Percentiles rank a stretch among this genome's conserved stretches.
Conservation (phyloP, 345 rosid species). For the Sapria himalayana region DNA sequence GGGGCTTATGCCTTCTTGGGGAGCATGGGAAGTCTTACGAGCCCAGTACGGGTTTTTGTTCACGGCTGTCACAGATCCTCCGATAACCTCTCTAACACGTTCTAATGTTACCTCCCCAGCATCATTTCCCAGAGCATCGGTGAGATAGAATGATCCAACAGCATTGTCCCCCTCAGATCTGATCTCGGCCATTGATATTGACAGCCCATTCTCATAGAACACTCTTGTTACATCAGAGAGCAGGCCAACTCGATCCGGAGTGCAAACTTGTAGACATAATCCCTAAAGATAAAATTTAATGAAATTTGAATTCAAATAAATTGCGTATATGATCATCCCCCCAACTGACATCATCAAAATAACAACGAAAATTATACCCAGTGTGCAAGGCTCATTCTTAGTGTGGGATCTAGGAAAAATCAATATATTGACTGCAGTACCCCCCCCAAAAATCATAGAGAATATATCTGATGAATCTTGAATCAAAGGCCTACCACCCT, state of each 20-base stretch:
- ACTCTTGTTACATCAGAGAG: slow-evolving; percentile 43
- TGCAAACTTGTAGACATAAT: slow-evolving; percentile 34
- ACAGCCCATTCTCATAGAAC: slow-evolving; percentile 53
- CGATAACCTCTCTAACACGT: slow-evolving; percentile 35
- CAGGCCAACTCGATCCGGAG: slow-evolving; percentile 35
- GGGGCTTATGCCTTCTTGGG: slow-evolving; percentile 12
- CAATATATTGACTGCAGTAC: no score
- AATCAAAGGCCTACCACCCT: no score
- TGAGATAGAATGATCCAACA: slow-evolving; percentile 49
- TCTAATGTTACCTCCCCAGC: slow-evolving; percentile 19
- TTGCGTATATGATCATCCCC: no score
- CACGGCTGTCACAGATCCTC: slow-evolving; percentile 27
- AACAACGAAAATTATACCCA: no score
- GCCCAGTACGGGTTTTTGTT: slow-evolving; percentile 20
- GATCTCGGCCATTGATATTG: slow-evolving; percentile 43
- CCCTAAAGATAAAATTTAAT: slow-evolving; percentile 19
- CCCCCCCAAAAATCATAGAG: no score
- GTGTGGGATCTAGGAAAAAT: no score
- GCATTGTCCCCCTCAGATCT: slow-evolving; percentile 34
- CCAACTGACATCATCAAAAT: no score
- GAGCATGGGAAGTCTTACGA: slow-evolving; percentile 7
- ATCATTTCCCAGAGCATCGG: slow-evolving; percentile 40
- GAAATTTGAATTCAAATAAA: no score
- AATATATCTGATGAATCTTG: no score
- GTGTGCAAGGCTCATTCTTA: no score